A percentile compares a stretch with the other conserved stretches of the same genome.
Evolutionary conservation across 768 basidiomycete species (phyloP).

Genomic region (Lactarius quietus): DNA sequence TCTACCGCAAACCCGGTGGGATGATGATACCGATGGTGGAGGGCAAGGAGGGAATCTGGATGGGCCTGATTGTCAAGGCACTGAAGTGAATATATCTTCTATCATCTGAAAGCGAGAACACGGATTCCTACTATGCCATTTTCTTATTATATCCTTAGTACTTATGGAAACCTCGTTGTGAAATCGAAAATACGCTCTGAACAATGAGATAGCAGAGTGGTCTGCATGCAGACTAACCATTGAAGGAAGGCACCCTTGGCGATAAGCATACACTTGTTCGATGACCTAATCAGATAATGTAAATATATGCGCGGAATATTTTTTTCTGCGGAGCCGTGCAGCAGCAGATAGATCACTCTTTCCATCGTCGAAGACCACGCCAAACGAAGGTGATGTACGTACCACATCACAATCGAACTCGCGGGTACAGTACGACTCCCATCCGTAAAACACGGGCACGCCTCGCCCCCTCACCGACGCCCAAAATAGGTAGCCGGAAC

Average conservation of each 20-base stretch:
- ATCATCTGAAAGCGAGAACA: not conserved
- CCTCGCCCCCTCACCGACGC: not conserved
- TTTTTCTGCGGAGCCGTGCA: not conserved
- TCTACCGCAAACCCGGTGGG: conserved; percentile 19
- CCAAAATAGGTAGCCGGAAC: not conserved
- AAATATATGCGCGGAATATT: too few species aligned
- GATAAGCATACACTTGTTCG: not conserved
- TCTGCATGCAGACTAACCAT: not conserved
- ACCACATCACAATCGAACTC: not conserved
- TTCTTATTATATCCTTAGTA: not conserved
- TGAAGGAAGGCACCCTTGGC: not conserved
- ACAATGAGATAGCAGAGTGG: too few species aligned
- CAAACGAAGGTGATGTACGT: not conserved
- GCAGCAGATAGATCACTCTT: not conserved
- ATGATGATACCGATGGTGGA: conserved; percentile 23
- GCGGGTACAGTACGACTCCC: not conserved
- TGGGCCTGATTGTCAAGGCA: conserved; percentile 22
- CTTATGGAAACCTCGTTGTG: not conserved
- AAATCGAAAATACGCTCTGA: too few species aligned
- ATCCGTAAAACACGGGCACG: not conserved
- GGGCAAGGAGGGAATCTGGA: conserved; percentile 11
- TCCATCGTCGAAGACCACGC: not conserved
- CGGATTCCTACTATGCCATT: not conserved
- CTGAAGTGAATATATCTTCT: conserved; percentile 8
- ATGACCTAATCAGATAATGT: not conserved